Evolutionary conservation across 2,329 filamentous ascomycete genomes (phyloP).

Genomic region (Colletotrichum eremochloae): DNA sequence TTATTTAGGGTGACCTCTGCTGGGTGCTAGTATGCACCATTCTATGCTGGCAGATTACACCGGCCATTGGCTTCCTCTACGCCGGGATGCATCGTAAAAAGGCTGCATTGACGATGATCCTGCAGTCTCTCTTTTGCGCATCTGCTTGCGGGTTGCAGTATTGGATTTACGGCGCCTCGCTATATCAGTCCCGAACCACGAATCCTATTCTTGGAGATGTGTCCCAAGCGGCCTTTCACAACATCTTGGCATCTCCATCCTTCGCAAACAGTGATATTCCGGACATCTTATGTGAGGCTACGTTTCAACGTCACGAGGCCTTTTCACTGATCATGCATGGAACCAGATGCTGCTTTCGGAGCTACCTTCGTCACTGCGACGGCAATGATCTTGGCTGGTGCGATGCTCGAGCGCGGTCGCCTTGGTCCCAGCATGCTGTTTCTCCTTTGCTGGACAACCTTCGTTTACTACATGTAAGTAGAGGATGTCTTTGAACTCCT

Average conservation of each 20-base stretch:
- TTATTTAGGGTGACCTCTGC: conserved; percentile 55
- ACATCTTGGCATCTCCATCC: conserved; percentile 54
- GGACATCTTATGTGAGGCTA: conserved; percentile 49
- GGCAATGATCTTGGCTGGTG: conserved; percentile 56
- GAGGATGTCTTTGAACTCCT: accelerated
- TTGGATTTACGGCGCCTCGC: conserved; percentile 61
- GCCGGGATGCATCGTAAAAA: conserved; percentile 56
- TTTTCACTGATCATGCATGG: neutral
- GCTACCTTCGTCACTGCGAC: conserved; percentile 55
- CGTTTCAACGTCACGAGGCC: no score
- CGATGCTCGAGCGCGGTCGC: conserved; percentile 54
- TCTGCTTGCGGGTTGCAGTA: conserved; percentile 61
- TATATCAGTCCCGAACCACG: conserved; percentile 55
- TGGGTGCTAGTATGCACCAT: conserved; percentile 57
- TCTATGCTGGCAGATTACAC: conserved; percentile 56
- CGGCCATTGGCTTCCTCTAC: conserved; percentile 56
- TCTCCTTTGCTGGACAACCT: conserved; percentile 72
- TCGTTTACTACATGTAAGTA: conserved; percentile 67
- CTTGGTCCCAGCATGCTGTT: conserved; percentile 69
- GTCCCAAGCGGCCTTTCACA: conserved; percentile 52
- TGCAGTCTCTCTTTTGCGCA: conserved; percentile 62
- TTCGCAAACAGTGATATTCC: conserved; percentile 54
- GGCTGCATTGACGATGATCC: conserved; percentile 59
- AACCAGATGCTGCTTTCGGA: conserved; percentile 51
- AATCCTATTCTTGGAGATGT: conserved; percentile 54